Evolutionary conservation across 208 protist genomes (phyloP).

Genomic region (Strigomonas galati): DNA sequence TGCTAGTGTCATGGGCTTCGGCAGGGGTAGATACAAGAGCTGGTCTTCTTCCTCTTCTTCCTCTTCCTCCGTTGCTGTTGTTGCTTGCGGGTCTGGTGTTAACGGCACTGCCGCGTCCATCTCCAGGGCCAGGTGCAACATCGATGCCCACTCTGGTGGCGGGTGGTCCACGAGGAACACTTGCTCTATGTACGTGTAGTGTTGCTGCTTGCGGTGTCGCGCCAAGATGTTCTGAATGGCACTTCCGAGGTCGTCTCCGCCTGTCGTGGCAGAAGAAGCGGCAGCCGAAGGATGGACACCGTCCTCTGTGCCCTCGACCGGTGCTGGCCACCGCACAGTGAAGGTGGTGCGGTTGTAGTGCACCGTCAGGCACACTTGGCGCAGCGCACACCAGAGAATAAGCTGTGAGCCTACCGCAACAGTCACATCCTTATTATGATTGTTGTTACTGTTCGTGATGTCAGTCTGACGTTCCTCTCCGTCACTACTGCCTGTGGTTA

Average conservation of each 20-base stretch:
- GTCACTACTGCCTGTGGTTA: too few species aligned
- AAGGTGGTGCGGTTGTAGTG: constrained; percentile 58
- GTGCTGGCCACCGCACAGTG: constrained; percentile 78
- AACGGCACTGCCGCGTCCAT: constrained; percentile 37
- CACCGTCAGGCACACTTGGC: constrained; percentile 63
- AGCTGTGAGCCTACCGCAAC: constrained; percentile 30
- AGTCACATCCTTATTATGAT: not conserved
- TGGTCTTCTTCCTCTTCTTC: constrained; percentile 10
- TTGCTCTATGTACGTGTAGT: constrained; percentile 54
- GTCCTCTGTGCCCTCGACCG: constrained; percentile 25
- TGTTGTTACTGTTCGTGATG: too few species aligned
- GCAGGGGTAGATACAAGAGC: constrained; percentile 22
- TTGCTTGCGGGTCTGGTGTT: not conserved
- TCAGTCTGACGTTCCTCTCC: too few species aligned
- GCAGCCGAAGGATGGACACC: not conserved
- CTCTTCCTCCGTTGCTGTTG: not conserved
- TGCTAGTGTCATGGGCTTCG: not conserved
- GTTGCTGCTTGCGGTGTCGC: not conserved
- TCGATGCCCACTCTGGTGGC: constrained; percentile 51
- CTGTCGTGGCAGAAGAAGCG: not conserved
- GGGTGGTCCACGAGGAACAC: constrained; percentile 56
- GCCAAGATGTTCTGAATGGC: not conserved
- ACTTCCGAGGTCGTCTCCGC: not conserved
- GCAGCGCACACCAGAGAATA: constrained; percentile 73
- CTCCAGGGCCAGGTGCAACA: constrained; percentile 59